These are phyloP conservation scores for Colletotrichum agaves DNA, from an alignment of 2,329 filamentous ascomycete species.

Conservation along the genomic window DNA sequence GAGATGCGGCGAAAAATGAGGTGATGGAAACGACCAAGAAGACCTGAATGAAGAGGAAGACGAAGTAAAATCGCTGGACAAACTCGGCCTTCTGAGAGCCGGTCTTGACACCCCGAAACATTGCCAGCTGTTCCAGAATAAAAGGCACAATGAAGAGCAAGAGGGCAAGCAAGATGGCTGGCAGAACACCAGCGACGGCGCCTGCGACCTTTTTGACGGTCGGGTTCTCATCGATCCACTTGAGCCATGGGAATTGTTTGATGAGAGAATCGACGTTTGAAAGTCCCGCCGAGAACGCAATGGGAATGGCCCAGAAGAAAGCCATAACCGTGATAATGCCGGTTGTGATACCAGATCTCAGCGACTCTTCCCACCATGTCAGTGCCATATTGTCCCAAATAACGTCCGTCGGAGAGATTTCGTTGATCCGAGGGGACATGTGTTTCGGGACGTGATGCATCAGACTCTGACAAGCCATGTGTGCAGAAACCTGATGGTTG, in stretches of 20 bases:
- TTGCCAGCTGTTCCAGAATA: slow-evolving; percentile 78
- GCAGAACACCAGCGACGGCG: slow-evolving; percentile 84
- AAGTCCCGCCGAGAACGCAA: slow-evolving; percentile 86
- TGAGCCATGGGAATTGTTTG: slow-evolving; percentile 72
- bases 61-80: slow-evolving; percentile 94
- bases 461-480: slow-evolving; percentile 96
- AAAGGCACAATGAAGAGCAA: slow-evolving; percentile 85
- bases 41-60: slow-evolving; percentile 92
- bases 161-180: slow-evolving; percentile 79
- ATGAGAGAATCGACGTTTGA: slow-evolving; percentile 81
- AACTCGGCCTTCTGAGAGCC: slow-evolving; percentile 80
- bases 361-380: slow-evolving; percentile 90
- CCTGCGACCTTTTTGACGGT: slow-evolving; percentile 70
- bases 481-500: slow-evolving; percentile 95
- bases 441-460: slow-evolving; percentile 92
- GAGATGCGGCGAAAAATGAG: slow-evolving; percentile 73
- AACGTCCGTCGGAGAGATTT: slow-evolving; percentile 92
- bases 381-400: slow-evolving; percentile 98
- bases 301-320: slow-evolving; percentile 89
- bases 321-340: slow-evolving; percentile 78
- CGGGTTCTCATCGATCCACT: slow-evolving; percentile 71
- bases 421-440: slow-evolving; percentile 92
- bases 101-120: slow-evolving; percentile 83
- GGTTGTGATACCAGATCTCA: slow-evolving; percentile 75
- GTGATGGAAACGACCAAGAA: slow-evolving; percentile 93